Evolutionary conservation across 192 early-diverging fungal species (phyloP).

Genomic region (Umbelopsis sp.): DNA sequence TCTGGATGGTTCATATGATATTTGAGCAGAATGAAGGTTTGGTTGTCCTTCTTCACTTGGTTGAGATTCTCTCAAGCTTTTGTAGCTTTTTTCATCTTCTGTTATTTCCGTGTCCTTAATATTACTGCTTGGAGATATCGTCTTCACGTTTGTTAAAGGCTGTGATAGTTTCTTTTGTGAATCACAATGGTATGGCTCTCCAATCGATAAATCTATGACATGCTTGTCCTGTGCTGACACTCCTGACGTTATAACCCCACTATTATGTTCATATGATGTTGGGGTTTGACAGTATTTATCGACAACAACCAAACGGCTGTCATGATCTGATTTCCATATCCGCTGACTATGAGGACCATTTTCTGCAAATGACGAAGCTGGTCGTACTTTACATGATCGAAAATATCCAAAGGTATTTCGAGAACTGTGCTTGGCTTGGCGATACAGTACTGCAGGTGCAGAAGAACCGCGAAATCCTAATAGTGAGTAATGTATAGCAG

Average conservation of each 20-base stretch:
- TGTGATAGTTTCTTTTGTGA: not conserved
- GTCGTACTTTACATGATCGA: not conserved
- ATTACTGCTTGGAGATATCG: not conserved
- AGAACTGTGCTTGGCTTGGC: not conserved
- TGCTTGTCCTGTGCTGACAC: not conserved
- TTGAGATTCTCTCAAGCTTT: not conserved
- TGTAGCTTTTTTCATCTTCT: not conserved
- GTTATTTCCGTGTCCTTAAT: not conserved
- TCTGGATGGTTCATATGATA: not conserved
- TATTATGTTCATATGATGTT: no score
- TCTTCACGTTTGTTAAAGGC: no score
- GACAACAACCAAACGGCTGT: no score
- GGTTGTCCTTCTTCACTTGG: not conserved
- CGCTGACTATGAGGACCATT: not conserved
- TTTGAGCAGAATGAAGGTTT: not conserved
- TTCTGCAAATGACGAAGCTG: slow-evolving; percentile 3
- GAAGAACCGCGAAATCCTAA: not conserved
- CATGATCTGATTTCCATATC: not conserved
- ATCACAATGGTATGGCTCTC: not conserved
- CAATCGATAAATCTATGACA: not conserved
- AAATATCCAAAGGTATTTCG: not conserved
- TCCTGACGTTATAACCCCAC: no score
- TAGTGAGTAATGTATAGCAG: not conserved
- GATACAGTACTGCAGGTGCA: not conserved
- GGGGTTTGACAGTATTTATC: no score